Evolutionary conservation across 2,329 filamentous ascomycete species (phyloP).

Genomic region (Madurella fahalii): DNA sequence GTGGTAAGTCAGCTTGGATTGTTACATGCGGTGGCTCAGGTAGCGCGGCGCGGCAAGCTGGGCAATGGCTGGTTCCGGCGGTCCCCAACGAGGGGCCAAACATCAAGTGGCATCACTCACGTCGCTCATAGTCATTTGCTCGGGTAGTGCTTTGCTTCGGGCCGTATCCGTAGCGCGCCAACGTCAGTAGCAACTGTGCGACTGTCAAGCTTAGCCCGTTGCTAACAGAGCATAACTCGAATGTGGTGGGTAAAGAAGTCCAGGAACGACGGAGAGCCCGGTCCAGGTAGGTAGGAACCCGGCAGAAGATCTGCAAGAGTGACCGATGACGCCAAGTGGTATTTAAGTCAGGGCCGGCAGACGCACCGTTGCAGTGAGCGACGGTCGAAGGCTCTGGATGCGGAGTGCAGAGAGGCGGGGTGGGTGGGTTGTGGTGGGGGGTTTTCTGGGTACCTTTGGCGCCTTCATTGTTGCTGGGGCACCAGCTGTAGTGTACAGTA

Average conservation of each 20-base stretch:
- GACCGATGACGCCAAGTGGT: neutral
- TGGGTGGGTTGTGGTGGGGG: slow-evolving; percentile 5
- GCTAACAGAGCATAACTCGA: neutral
- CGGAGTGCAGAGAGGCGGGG: slow-evolving; percentile 20
- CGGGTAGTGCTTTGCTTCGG: neutral
- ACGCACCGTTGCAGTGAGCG: slow-evolving; percentile 15
- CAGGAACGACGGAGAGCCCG: neutral
- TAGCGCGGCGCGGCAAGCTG: neutral
- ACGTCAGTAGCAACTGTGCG: neutral
- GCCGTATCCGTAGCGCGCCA: no score
- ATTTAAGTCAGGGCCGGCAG: slow-evolving; percentile 3
- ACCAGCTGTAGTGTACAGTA: no score
- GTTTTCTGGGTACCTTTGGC: neutral
- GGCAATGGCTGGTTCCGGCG: neutral
- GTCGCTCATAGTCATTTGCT: slow-evolving; percentile 12
- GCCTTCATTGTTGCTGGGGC: neutral
- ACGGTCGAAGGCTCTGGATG: slow-evolving; percentile 11
- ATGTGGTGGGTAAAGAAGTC: neutral
- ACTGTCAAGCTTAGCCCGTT: neutral
- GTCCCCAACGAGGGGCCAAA: neutral
- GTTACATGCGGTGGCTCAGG: neutral
- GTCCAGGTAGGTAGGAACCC: neutral
- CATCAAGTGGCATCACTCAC: slow-evolving; percentile 5
- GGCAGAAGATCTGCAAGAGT: neutral
- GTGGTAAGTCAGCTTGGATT: neutral